phyloP scores from a whole-genome alignment of 176 grass and related monocot genomes.

The Phoenix dactylifera region DNA sequence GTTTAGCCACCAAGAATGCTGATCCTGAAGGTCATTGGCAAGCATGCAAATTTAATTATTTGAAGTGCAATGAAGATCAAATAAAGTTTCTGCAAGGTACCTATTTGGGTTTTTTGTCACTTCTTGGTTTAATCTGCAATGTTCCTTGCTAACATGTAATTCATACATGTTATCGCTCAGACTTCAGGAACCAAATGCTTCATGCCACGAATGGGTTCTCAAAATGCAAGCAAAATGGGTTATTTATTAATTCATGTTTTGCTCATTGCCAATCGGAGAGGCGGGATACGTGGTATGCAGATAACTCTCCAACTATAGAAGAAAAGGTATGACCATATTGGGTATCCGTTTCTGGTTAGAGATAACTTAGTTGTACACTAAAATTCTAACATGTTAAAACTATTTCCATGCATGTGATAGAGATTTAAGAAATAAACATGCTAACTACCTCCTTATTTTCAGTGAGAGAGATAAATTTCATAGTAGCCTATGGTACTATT shows the following conservation, averaged over 20 bases:
- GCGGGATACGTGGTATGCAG: constrained; percentile 39
- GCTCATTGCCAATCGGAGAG: constrained; percentile 63
- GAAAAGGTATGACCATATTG: constrained; percentile 32
- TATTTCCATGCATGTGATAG: too few relatives aligned
- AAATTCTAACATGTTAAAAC: neutral
- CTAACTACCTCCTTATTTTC: too few relatives aligned
- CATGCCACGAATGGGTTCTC: constrained; percentile 31
- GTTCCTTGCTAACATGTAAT: too few relatives aligned
- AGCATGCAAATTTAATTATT: constrained; percentile 61
- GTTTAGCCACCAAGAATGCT: constrained; percentile 42
- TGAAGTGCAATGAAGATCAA: constrained; percentile 44
- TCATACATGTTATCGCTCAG: neutral
- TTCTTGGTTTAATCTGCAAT: too few relatives aligned
- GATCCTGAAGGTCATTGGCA: constrained; percentile 50
- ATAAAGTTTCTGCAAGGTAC: constrained; percentile 71
- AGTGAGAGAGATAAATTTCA: too few relatives aligned
- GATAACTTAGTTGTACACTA: too few relatives aligned
- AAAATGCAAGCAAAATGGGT: constrained; percentile 27
- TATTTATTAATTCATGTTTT: constrained; percentile 95
- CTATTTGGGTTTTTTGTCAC: too few relatives aligned
- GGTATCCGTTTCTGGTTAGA: neutral
- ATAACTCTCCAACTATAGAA: constrained; percentile 36
- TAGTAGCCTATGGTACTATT: too few relatives aligned
- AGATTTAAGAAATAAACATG: too few relatives aligned
- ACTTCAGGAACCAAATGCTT: constrained; percentile 74